A percentile compares a stretch with the other conserved stretches of the same genome.
phyloP scores from a whole-genome alignment of 140 eudicot genomes.

The Anethum foeniculum region DNA sequence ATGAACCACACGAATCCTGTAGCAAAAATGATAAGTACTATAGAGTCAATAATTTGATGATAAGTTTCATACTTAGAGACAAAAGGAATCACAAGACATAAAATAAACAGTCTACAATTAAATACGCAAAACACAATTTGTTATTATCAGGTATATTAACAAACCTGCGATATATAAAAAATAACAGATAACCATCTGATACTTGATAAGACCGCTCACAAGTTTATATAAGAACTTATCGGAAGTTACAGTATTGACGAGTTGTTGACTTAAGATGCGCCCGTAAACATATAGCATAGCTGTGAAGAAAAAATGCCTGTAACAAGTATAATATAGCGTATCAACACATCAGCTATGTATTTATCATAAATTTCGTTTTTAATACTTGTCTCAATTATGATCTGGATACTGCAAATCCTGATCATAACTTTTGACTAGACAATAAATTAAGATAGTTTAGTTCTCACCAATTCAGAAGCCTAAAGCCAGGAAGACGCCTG shows the following conservation, averaged over 20 bases:
- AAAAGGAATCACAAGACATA: background rate
- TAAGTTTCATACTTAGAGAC: background rate
- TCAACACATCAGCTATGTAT: background rate
- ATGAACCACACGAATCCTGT: slow-evolving; percentile 85
- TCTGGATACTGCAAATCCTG: background rate
- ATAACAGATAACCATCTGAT: slow-evolving; percentile 84
- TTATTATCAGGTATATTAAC: slow-evolving; percentile 2
- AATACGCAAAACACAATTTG: background rate
- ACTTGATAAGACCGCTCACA: slow-evolving; percentile 57
- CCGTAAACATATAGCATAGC: slow-evolving; percentile 84
- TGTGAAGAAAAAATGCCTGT: slow-evolving; percentile 89
- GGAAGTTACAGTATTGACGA: slow-evolving; percentile 67
- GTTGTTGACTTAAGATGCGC: slow-evolving; percentile 64
- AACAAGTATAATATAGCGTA: slow-evolving; percentile 9
- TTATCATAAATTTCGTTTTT: background rate
- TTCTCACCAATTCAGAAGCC: slow-evolving; percentile 69
- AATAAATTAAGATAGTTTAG: background rate
- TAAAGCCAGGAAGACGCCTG: slow-evolving; percentile 73
- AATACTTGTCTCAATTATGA: background rate
- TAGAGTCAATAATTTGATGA: background rate
- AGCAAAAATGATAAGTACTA: slow-evolving; percentile 6
- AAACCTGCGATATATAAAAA: slow-evolving; percentile 77
- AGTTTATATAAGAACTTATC: slow-evolving; percentile 62
- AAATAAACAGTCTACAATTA: background rate
- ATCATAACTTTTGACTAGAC: background rate